A percentile compares a stretch with the other conserved stretches of the same genome.
Evolutionary conservation across 31 red algal species (phyloP).

Genomic region (Odonthalia washingtoniensis): DNA sequence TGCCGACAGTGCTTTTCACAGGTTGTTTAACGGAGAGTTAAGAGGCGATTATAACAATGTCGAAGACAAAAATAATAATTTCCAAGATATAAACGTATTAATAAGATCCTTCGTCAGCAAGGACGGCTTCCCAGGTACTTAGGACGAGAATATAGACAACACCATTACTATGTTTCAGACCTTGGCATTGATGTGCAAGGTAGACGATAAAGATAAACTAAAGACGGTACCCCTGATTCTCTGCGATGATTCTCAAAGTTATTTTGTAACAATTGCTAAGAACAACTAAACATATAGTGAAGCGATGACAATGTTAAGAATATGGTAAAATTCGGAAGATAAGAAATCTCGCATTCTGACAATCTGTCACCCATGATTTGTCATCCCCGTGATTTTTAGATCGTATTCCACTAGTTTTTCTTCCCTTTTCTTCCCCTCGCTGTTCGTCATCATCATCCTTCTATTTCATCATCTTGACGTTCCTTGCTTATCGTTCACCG

Average conservation of each 20-base stretch:
- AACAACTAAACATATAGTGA: neutral
- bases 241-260: conserved; percentile 21
- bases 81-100: conserved; percentile 20
- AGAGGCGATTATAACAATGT: too few species aligned
- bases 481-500: neutral
- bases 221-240: conserved; percentile 42
- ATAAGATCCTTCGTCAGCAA: conserved; percentile 33
- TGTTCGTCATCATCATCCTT: neutral
- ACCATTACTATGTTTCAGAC: conserved; percentile 35
- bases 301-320: neutral
- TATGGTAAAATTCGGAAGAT: neutral
- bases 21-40: too few species aligned
- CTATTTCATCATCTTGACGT: neutral
- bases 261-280: conserved; percentile 1
- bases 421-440: neutral
- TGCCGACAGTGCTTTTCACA: too few species aligned
- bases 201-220: conserved; percentile 27
- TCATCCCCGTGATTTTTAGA: neutral
- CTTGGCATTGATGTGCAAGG: conserved; percentile 17
- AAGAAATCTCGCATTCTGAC: neutral
- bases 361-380: neutral
- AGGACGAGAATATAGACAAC: conserved; percentile 27
- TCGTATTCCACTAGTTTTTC: neutral
- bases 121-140: conserved; percentile 16
- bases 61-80: too few species aligned